Evolutionary conservation across 2,329 filamentous ascomycete species (phyloP), one percentile per base, ranked within the genome.

Genomic region (Alternaria infectoria): DNA sequence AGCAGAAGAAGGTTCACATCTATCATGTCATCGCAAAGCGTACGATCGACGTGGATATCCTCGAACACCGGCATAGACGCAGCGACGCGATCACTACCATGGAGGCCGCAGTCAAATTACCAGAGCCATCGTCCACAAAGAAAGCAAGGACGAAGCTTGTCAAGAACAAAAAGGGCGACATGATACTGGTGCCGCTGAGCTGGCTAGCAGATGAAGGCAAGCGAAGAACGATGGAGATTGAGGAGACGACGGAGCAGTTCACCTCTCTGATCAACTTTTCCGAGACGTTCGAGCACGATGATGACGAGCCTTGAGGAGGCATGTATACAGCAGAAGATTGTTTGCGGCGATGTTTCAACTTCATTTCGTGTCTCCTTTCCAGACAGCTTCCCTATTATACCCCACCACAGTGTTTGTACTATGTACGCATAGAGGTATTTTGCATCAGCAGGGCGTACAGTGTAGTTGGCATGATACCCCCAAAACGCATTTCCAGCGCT

Each of bases 11-110:
- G 2, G 88, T 91, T 2, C 81, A 87, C 57, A 83, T 90, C 15
- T 89, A 89, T 71, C 84, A 95, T 2, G 89, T 98, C 19, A 90
- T 97, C 9, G 96, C 93, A 11, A 91, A 97, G 74, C 91, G 96
- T 75, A 84, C 83, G 1, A 82, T 85, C 43, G 83, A 85, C 40
- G 80, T 84, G 1, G 82, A 84, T 61, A 81, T 84, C 15, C 64
- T 85, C 1, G 81, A 84, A 66, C 81, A 82, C 45, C 76, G 81
- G 2, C 81, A 84, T 59, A 75, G 74, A 13, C 74, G 80, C 1
- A 46, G 25, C 15, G 61, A 74, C n/a, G 72, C 64, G 25, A 68
- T 77, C 10, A 60, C 59, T 5, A 46, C 62, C 1, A 11, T 30
- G 1, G 25, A 30, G 3, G 67, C 66, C 15, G 28, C 59, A 5